Evolutionary conservation across 208 protist species (phyloP), one percentile per base, ranked within the genome.

Genomic region (Leishmania major): DNA sequence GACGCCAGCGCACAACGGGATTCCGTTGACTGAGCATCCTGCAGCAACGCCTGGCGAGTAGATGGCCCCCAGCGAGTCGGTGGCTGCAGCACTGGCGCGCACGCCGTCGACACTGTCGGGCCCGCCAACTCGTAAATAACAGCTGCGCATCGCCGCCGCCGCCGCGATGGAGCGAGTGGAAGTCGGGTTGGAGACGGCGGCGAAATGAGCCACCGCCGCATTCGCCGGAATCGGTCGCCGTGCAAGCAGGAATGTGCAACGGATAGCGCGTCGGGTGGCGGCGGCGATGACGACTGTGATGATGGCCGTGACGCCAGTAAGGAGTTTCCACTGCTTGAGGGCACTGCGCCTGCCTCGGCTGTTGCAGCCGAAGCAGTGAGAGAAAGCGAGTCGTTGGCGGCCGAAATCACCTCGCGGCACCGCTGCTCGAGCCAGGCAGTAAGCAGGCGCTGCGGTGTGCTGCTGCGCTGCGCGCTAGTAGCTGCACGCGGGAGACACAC

Each of bases 391-490:
- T 49, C 25, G 43, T 31, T 10, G 25, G 25, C 8, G 17, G 11
- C 70, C 43, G 45, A n/a, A 31, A 28, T 49, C 45, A 25, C 40
- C 31, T 47, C 62, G 45, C 47, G 28, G 40, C 60, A 73, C n/a
- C 64, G 77, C 10, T 80, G 77, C 77, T 80, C 77, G n/a, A 69
- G 8, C 77, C 45, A 55, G 11, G 77, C 77, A 51, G 59, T n/a
- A 53, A 80, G 64, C 77, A 80, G 15, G 31, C 77, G 77, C 77
- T 40, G 60, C 35, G 77, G 43, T n/a, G 77, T 73, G 22, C 47
- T 53, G 49, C 77, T 59, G 60, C 77, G 72, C 72, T 45, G 72
- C 31, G 28, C 70, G 28, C 25, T 31, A 40, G 1, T 22, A 51
- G 28, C 15, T 19, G 43, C 15, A 19, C 70, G 8, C 43, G 37